Conservation (phyloP, 225 moss, liverwort and hornwort species). For the Anthoceros angustus region DNA sequence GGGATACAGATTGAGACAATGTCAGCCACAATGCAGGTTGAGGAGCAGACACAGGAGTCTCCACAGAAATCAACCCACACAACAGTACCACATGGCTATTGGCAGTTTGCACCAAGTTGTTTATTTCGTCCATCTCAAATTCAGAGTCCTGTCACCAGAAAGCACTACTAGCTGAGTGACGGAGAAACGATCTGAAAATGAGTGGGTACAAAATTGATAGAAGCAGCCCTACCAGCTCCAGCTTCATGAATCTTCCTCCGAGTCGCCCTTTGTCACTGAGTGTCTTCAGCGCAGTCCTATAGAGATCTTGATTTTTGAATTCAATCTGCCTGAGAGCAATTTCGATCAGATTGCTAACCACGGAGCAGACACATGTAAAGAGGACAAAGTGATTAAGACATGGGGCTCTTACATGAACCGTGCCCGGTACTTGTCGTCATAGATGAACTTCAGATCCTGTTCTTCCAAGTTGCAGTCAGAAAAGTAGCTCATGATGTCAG, state of each 20-base stretch:
- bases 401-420: conserved; percentile 40
- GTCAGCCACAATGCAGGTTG: background rate
- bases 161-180: background rate
- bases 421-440: conserved; percentile 58
- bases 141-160: background rate
- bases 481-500: conserved; percentile 57
- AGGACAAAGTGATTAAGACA: background rate
- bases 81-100: background rate
- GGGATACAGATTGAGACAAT: background rate
- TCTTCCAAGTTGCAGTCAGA: conserved; percentile 45
- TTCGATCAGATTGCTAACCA: background rate
- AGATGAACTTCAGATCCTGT: conserved; percentile 43
- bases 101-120: background rate
- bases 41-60: background rate
- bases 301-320: conserved; percentile 37
- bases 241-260: conserved; percentile 74
- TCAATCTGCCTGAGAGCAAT: conserved; percentile 34
- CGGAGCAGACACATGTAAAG: background rate
- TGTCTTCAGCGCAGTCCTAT: conserved; percentile 47
- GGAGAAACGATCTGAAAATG: background rate
- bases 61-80: background rate
- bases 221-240: conserved; percentile 37
- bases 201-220: background rate
- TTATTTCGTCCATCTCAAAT: background rate
- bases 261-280: conserved; percentile 50